Percentiles rank a stretch among this genome's conserved stretches.
Evolutionary conservation across 2,329 filamentous ascomycete genomes (phyloP).

Genomic region (Chrysoporthe austroafricana): DNA sequence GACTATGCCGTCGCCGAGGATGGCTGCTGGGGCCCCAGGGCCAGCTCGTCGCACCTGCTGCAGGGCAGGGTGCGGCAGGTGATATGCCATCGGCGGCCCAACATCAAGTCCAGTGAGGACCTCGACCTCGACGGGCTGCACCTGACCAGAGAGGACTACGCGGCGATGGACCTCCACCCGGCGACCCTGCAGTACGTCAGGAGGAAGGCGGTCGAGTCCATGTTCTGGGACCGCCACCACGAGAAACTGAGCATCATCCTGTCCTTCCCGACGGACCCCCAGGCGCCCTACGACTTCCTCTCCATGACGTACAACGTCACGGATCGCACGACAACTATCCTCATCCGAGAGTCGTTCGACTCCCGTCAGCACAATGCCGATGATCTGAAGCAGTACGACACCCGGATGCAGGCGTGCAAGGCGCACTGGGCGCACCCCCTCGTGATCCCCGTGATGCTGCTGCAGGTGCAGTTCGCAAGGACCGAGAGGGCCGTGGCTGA

Average conservation of each 20-base stretch:
- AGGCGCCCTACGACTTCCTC: slow-evolving; percentile 51
- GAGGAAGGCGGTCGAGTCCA: slow-evolving; percentile 44
- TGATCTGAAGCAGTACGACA: slow-evolving; percentile 51
- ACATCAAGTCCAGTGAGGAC: slow-evolving; percentile 32
- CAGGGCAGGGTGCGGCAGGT: slow-evolving; percentile 43
- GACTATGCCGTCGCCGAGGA: slow-evolving; percentile 37
- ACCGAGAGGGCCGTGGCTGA: slow-evolving; percentile 49
- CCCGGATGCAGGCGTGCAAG: slow-evolving; percentile 48
- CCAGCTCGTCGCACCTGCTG: slow-evolving; percentile 29
- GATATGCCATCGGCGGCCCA: slow-evolving; percentile 43
- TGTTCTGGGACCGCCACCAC: slow-evolving; percentile 45
- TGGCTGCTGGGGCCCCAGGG: slow-evolving; percentile 28
- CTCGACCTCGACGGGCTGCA: slow-evolving; percentile 42
- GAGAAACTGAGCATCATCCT: slow-evolving; percentile 46
- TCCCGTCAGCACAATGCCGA: slow-evolving; percentile 44
- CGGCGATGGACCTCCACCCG: slow-evolving; percentile 43
- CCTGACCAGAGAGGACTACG: slow-evolving; percentile 41
- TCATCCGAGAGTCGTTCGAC: slow-evolving; percentile 50
- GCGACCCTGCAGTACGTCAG: slow-evolving; percentile 46
- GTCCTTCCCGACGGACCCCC: slow-evolving; percentile 49
- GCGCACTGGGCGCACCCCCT: slow-evolving; percentile 51
- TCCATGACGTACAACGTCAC: slow-evolving; percentile 50
- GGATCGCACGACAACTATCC: slow-evolving; percentile 43
- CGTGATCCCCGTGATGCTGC: slow-evolving; percentile 49
- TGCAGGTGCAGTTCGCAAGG: slow-evolving; percentile 50